phyloP scores from a whole-genome alignment of 768 basidiomycete species.

The Panaeolus papilionaceus region DNA sequence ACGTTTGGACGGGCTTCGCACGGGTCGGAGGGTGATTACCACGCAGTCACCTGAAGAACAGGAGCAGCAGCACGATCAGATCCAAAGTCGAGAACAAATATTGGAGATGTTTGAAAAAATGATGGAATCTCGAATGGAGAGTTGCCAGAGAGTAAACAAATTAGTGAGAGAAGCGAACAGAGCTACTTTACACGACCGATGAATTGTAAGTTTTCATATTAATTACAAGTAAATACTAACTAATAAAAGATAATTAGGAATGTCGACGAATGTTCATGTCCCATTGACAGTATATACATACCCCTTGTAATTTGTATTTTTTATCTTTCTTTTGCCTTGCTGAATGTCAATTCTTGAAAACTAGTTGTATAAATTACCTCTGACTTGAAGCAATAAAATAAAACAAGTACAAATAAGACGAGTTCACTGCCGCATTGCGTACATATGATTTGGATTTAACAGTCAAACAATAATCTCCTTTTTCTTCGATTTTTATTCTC shows the following conservation, averaged over 20 bases:
- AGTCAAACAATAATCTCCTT: background rate
- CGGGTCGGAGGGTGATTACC: constrained; percentile 26
- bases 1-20: constrained; percentile 38
- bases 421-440: background rate
- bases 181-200: constrained; percentile 35
- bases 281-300: too few relatives aligned
- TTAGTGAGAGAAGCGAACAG: constrained; percentile 57
- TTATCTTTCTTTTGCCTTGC: too few relatives aligned
- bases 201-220: constrained; percentile 17
- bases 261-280: too few relatives aligned
- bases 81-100: constrained; percentile 49
- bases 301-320: too few relatives aligned
- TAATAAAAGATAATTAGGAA: too few relatives aligned
- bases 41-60: constrained; percentile 28
- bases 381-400: too few relatives aligned
- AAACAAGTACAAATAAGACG: background rate
- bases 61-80: constrained; percentile 22
- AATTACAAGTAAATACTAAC: background rate
- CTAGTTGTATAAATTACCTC: too few relatives aligned
- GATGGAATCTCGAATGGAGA: constrained; percentile 78
- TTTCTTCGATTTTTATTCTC: background rate
- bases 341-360: too few relatives aligned
- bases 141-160: constrained; percentile 69
- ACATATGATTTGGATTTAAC: too few relatives aligned
- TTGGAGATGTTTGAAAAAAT: constrained; percentile 74